phyloP scores from a whole-genome alignment of 208 protist species.

The Vickermania spadyakhi region DNA sequence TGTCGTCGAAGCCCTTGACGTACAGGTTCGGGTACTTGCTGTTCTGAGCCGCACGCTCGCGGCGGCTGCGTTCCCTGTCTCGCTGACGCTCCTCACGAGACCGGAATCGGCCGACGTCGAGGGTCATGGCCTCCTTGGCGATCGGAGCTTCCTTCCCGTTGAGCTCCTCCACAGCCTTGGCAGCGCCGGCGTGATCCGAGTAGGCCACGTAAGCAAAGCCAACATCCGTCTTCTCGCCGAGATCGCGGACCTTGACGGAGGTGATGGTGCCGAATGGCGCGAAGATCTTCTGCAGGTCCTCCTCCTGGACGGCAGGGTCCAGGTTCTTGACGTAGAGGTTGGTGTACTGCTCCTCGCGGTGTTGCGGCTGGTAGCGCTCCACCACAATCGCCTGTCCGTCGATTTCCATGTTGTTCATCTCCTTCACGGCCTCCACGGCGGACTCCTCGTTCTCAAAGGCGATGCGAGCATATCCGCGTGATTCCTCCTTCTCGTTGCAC shows the following conservation, averaged over 20 bases:
- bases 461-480: slow-evolving; percentile 96
- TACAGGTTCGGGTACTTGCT: slow-evolving; percentile 98
- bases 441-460: slow-evolving; percentile 93
- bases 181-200: slow-evolving; percentile 86
- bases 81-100: slow-evolving; percentile 94
- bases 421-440: slow-evolving; percentile 87
- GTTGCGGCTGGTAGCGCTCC: slow-evolving; percentile 92
- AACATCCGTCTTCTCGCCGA: slow-evolving; percentile 64
- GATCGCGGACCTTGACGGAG: slow-evolving; percentile 93
- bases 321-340: slow-evolving; percentile 99
- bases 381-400: slow-evolving; percentile 92
- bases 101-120: slow-evolving; percentile 95
- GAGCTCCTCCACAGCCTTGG: slow-evolving; percentile 82
- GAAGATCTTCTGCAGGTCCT: slow-evolving; percentile 93
- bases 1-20: slow-evolving; percentile 98
- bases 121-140: slow-evolving; percentile 67
- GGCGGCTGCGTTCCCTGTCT: slow-evolving; percentile 67
- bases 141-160: slow-evolving; percentile 78
- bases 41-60: slow-evolving; percentile 88
- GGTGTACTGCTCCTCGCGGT: slow-evolving; percentile 94
- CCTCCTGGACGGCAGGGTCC: slow-evolving; percentile 91
- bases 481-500: slow-evolving; percentile 85
- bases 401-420: slow-evolving; percentile 78
- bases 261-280: slow-evolving; percentile 93
- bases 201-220: slow-evolving; percentile 98